Evolutionary conservation across 2,329 filamentous ascomycete genomes (phyloP).

Genomic region (Xylaria polymorpha): DNA sequence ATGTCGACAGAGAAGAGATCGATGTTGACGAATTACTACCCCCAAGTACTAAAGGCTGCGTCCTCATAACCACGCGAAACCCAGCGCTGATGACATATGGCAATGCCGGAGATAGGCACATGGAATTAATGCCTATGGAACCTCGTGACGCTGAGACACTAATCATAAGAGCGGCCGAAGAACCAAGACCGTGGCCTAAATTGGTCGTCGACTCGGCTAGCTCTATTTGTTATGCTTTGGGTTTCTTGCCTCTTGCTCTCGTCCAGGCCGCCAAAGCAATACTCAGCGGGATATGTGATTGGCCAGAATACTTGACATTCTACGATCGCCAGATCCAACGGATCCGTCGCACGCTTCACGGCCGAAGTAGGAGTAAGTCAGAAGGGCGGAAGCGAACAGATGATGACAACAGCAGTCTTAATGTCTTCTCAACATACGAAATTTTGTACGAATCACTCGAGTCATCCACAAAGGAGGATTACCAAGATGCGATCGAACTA

Average conservation of each 20-base stretch:
- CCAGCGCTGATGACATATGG: slow-evolving; percentile 3
- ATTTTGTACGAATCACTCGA: slow-evolving; percentile 10
- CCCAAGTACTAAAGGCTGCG: slow-evolving; percentile 2
- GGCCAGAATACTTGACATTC: slow-evolving; percentile 1
- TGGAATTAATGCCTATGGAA: slow-evolving; percentile 11
- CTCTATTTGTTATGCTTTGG: background rate
- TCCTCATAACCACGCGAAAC: slow-evolving; percentile 12
- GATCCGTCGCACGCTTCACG: background rate
- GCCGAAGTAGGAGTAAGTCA: background rate
- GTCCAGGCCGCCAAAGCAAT: slow-evolving; percentile 12
- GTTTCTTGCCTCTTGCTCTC: slow-evolving; percentile 8
- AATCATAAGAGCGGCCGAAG: background rate
- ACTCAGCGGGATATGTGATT: background rate
- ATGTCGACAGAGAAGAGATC: slow-evolving; percentile 9
- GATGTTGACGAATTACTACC: slow-evolving; percentile 6
- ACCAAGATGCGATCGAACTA: slow-evolving; percentile 5
- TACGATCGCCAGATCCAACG: slow-evolving; percentile 3
- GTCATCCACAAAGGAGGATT: background rate
- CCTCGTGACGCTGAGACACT: background rate
- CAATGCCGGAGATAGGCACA: background rate
- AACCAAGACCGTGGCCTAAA: slow-evolving; percentile 1
- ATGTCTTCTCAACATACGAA: slow-evolving; percentile 14
- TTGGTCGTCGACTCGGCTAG: background rate
- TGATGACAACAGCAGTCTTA: slow-evolving; percentile 1
- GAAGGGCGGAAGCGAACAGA: background rate